phyloP scores from a whole-genome alignment of 306 rosid genomes.

The Mucuna pruriens region DNA sequence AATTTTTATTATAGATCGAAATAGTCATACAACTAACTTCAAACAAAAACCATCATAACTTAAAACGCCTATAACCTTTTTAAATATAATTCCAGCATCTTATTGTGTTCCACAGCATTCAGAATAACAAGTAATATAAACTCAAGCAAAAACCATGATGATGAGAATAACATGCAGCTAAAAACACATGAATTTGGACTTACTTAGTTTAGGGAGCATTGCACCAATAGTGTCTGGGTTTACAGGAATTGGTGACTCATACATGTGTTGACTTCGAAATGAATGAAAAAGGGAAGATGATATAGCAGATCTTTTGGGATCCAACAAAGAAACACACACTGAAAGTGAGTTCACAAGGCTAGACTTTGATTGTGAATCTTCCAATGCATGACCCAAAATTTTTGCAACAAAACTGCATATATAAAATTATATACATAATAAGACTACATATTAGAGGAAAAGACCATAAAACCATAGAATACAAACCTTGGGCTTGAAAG shows the following conservation, averaged over 20 bases:
- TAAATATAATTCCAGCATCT: not conserved
- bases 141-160: conserved; percentile 15
- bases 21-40: not conserved
- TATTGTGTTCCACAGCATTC: not conserved
- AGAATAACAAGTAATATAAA: conserved; percentile 17
- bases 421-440: conserved; percentile 12
- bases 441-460: not conserved
- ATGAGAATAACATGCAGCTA: not conserved
- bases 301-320: conserved; percentile 79
- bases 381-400: conserved; percentile 86
- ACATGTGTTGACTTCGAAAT: conserved; percentile 87
- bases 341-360: conserved; percentile 90
- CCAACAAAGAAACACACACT: conserved; percentile 95
- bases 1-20: not conserved
- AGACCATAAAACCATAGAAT: conserved; percentile 18
- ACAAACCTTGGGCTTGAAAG: conserved; percentile 95
- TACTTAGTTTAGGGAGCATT: conserved; percentile 90
- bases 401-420: conserved; percentile 81
- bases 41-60: too few species aligned
- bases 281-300: conserved; percentile 81
- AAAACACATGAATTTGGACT: conserved; percentile 35
- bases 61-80: not conserved
- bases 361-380: conserved; percentile 81
- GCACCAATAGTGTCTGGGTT: conserved; percentile 85
- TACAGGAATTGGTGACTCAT: conserved; percentile 77